Evolutionary conservation across 2,329 filamentous ascomycete species (phyloP), one percentile per base, ranked within the genome.

Genomic region (Colletotrichum somersetense): DNA sequence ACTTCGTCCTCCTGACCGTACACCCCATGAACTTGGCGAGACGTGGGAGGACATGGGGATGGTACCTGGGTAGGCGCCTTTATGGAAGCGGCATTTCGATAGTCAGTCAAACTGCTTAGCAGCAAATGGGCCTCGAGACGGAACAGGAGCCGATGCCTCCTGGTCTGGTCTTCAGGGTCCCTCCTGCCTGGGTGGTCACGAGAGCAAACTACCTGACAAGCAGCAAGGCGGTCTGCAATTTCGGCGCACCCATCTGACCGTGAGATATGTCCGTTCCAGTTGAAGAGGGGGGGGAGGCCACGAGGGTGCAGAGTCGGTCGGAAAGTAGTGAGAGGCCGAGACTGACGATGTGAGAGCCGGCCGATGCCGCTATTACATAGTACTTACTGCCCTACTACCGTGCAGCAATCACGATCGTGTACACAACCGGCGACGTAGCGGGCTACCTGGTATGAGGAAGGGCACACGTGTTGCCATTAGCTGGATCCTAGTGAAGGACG

Each of bases 141-240:
- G 59, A 48, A 56, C 53, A n/a, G 46, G 50, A 48, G 69, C 70
- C 70, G 48, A 72, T 65, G 70, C 56, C 61, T 56, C 56, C 61
- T 56, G 48, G 56, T 42, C 61, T 56, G 48, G 56, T 42, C 69
- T 72, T 65, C 70, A 72, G 70, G 70, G 70, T 72, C 66, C 66
- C 69, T 69, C 66, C 70, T 55, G 58, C 65, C 55, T 30, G 46
- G 38, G 38, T 61, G 66, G 70, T 72, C 70, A 72, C 65, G 66
- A 70, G 70, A 61, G 57, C 69, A 53, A 38, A 63, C 61, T 23
- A 56, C 48, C 59, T 70, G 70, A 70, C 70, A 72, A 70, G 66
- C 66, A 10, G 10, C 46, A 55, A 70, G 66, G 70, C 70, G 70
- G 70, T 72, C 70, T 61, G 70, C 66, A 61, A 65, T 57, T 64